Conservation (phyloP, 352 stramenopile species). For the Globisporangium cystogenes region DNA sequence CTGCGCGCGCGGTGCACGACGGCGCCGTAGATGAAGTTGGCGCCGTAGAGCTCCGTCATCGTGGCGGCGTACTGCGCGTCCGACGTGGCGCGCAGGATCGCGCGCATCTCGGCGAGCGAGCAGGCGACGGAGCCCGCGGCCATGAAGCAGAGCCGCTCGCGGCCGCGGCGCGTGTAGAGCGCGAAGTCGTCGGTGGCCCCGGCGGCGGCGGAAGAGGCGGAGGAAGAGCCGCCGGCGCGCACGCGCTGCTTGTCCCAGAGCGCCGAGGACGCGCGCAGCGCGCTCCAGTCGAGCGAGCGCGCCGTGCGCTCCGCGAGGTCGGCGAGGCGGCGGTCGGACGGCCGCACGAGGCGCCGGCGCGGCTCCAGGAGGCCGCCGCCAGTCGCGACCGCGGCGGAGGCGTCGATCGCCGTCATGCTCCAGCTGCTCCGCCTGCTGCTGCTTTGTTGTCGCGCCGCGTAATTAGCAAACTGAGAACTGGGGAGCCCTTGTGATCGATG, state of each 20-base stretch:
- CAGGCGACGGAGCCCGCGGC: conserved; percentile 27
- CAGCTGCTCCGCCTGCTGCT: too few species aligned
- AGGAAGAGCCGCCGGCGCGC: background rate
- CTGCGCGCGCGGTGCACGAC: conserved; percentile 33
- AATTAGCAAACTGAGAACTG: background rate
- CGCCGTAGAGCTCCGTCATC: conserved; percentile 39
- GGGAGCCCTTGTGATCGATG: too few species aligned
- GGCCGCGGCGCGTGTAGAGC: conserved; percentile 19
- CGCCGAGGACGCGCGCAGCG: conserved; percentile 16
- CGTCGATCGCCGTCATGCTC: too few species aligned
- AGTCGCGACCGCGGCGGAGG: too few species aligned
- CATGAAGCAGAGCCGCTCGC: conserved; percentile 25
- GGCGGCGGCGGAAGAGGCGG: too few species aligned
- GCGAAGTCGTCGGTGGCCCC: conserved; percentile 5
- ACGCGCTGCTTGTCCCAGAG: conserved; percentile 17
- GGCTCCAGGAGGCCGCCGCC: background rate
- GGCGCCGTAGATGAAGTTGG: conserved; percentile 42
- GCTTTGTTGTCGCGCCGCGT: background rate
- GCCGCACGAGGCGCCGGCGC: conserved; percentile 33
- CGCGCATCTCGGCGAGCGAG: conserved; percentile 32
- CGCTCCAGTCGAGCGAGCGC: conserved; percentile 22
- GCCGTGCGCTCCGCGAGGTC: conserved; percentile 26
- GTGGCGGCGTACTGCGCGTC: conserved; percentile 25
- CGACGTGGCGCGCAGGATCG: conserved; percentile 23
- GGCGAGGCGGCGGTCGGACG: conserved; percentile 32